Evolutionary conservation across 2,329 filamentous ascomycete species (phyloP).

Genomic region (Ceratocystiopsis sp.): DNA sequence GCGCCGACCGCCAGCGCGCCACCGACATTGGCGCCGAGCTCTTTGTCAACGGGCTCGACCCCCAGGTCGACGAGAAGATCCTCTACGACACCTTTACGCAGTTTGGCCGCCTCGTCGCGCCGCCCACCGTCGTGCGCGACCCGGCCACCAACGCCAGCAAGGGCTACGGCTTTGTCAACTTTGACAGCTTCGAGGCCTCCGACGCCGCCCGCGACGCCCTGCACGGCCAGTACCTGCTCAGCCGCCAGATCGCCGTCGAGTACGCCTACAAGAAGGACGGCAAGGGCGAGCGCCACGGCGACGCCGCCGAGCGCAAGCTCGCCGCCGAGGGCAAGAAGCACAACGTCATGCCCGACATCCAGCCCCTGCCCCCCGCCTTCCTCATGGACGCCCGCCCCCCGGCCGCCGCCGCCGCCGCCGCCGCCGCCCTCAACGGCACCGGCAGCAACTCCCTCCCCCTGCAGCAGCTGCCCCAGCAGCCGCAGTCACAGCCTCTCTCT

Average conservation of each 20-base stretch:
- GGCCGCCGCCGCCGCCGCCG: no score
- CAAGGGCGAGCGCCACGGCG: constrained; percentile 89
- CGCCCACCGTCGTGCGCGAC: constrained; percentile 86
- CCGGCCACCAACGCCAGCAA: constrained; percentile 67
- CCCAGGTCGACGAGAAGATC: constrained; percentile 87
- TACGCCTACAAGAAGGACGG: constrained; percentile 99
- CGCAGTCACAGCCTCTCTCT: no score
- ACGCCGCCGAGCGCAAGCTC: constrained; percentile 80
- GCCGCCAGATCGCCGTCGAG: constrained; percentile 90
- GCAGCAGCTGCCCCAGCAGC: no score
- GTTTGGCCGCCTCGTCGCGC: constrained; percentile 69
- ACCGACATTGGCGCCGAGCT: constrained; percentile 92
- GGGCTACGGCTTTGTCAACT: constrained; percentile 92
- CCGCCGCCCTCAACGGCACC: not conserved
- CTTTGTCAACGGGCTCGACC: constrained; percentile 89
- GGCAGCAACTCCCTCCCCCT: not conserved
- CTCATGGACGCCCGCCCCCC: constrained; percentile 26
- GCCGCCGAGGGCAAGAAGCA: constrained; percentile 87
- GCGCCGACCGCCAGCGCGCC: constrained; percentile 83
- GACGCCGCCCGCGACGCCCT: constrained; percentile 84
- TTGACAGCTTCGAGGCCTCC: constrained; percentile 80
- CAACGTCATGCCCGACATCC: constrained; percentile 70
- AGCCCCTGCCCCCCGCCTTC: constrained; percentile 59
- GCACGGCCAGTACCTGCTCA: constrained; percentile 92
- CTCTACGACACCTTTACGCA: constrained; percentile 87